Conservation (phyloP, 768 basidiomycete species). For the Botryobasidium botryosum region DNA sequence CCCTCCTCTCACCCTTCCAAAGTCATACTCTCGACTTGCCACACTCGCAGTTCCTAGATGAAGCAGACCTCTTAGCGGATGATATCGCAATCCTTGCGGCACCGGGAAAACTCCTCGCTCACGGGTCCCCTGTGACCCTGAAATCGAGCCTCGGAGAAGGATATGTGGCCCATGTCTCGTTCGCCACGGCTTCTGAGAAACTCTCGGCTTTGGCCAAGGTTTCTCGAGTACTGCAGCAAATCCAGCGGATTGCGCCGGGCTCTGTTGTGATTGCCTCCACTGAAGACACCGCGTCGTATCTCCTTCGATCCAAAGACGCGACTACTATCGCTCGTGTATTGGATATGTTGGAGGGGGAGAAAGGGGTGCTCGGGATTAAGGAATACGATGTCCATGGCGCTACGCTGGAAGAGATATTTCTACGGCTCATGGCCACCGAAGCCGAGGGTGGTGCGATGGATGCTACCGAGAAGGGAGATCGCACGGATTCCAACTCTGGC, state of each 20-base stretch:
- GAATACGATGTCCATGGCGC: slow-evolving; percentile 56
- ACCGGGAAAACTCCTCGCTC: slow-evolving; percentile 57
- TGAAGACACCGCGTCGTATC: slow-evolving; percentile 31
- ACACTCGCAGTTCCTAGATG: slow-evolving; percentile 53
- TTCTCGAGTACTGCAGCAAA: slow-evolving; percentile 23
- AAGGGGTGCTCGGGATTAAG: slow-evolving; percentile 22
- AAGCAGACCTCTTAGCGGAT: slow-evolving; percentile 64
- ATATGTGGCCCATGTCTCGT: slow-evolving; percentile 43
- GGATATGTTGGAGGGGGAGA: slow-evolving; percentile 33
- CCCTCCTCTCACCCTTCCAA: too few relatives aligned
- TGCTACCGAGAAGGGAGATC: slow-evolving; percentile 13
- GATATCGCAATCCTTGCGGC: slow-evolving; percentile 57
- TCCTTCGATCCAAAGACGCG: slow-evolving; percentile 45
- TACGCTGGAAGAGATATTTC: slow-evolving; percentile 69
- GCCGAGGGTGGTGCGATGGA: slow-evolving; percentile 17
- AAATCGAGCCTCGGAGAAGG: slow-evolving; percentile 58
- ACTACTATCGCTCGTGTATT: slow-evolving; percentile 37
- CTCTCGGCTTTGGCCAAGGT: slow-evolving; percentile 14
- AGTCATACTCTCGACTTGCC: slow-evolving; percentile 1
- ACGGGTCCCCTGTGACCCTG: slow-evolving; percentile 56
- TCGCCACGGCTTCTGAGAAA: slow-evolving; percentile 18
- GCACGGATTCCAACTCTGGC: slow-evolving; percentile 18
- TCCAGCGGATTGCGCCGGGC: slow-evolving; percentile 31
- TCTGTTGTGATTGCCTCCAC: slow-evolving; percentile 28
- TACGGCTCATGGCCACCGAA: slow-evolving; percentile 38